A percentile compares a stretch with the other conserved stretches of the same genome.
Evolutionary conservation across 2,329 filamentous ascomycete genomes (phyloP).

Genomic region (Dothideomycetes sp.): DNA sequence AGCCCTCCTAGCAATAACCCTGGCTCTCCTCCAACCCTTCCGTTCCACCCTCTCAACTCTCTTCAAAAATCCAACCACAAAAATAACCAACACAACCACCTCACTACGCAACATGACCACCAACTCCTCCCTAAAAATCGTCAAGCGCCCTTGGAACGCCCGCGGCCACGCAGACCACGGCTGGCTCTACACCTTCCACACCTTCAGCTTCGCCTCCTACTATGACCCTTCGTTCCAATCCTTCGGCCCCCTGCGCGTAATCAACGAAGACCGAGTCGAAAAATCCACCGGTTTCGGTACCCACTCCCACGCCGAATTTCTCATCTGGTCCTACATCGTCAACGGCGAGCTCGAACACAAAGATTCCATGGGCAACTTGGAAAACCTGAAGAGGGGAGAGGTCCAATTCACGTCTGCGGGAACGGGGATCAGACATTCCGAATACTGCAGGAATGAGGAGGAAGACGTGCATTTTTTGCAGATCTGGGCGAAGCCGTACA

Average conservation of each 20-base stretch:
- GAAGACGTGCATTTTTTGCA: constrained; percentile 76
- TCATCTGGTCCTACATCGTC: constrained; percentile 86
- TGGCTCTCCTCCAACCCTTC: constrained; percentile 37
- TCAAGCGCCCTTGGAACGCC: constrained; percentile 59
- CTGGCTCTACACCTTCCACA: constrained; percentile 83
- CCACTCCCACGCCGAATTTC: constrained; percentile 75
- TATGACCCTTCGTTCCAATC: constrained; percentile 57
- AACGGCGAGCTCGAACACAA: constrained; percentile 78
- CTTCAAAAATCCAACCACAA: constrained; percentile 22
- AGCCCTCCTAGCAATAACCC: constrained; percentile 33
- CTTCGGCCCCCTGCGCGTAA: constrained; percentile 70
- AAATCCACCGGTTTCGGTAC: constrained; percentile 70
- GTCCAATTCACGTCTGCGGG: constrained; percentile 89
- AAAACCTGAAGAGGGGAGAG: constrained; percentile 69
- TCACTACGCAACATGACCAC: constrained; percentile 20
- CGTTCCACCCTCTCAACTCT: constrained; percentile 29
- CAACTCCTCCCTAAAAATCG: constrained; percentile 46
- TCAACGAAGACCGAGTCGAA: constrained; percentile 81
- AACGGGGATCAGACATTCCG: constrained; percentile 68
- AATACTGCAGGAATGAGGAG: constrained; percentile 65
- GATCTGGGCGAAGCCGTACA: constrained; percentile 80
- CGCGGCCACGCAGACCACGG: constrained; percentile 74
- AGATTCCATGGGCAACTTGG: constrained; percentile 64
- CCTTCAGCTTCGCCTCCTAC: constrained; percentile 70
- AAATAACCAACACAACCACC: constrained; percentile 32